Evolutionary conservation across 1,139 yeast genomes (phyloP), one percentile per base, ranked within the genome.

Genomic region (Yamadazyma conglobata): DNA sequence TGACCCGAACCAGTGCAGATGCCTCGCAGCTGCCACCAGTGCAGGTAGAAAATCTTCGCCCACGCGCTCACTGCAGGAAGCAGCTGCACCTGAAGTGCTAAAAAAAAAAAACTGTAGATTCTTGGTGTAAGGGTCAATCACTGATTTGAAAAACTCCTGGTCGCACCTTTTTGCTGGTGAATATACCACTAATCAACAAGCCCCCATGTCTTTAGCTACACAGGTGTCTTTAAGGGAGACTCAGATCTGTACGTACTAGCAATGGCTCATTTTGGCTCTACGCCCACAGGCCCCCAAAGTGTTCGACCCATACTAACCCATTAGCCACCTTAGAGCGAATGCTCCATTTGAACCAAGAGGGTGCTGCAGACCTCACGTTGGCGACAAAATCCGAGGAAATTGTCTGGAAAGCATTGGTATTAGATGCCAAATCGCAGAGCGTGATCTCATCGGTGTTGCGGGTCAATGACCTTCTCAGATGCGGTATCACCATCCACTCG

Each of bases 401-500:
- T 34, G 68, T 82, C 19, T 93, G 98, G 99, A 91, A 93, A 54
- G 95, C 86, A n/a, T 69, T 91, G 36, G 77, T 93, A 6, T 70
- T 91, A 46, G 99, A 91, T 55, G 53, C 69, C 22, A 75, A 81
- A 35, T 85, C 96, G 20, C 83, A 94, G 22, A 83, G 85, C 12
- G 81, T 91, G 28, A 75, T 91, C 11, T 88, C 96, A 1, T 84
- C 95, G 6, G 93, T 91, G 7, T 60, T 93, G 37, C 69, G 97
- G 38, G 96, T 91, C 38, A 88, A 87, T 49, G 98, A 93, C 53
- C 66, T 91, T 45, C 69, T 89, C 48, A 77, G 82, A 38, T 84
- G 87, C 48, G 97, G 97, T 5, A 79, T 91, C 34, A 91, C 98
- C 0, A 83, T 88, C 44, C 97, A 91, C 54, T 70, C 91, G 39